Conservation (phyloP, 2,329 filamentous ascomycete genomes). For the Emergomyces orientalis region DNA sequence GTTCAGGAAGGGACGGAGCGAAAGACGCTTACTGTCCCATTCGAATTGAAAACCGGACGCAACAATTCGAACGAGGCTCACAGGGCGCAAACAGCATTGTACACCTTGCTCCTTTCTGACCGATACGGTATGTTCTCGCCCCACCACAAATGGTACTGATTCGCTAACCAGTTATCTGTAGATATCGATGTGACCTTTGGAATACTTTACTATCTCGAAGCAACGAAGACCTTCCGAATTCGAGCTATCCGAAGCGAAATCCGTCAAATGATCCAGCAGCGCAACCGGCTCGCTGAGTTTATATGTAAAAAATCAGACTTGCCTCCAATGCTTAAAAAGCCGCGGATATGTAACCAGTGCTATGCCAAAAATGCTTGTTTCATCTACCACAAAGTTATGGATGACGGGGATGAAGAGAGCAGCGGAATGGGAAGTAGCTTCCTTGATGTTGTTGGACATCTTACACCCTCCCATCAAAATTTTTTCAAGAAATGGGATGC, state of each 20-base stretch:
- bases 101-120: conserved; percentile 85
- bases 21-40: conserved; percentile 71
- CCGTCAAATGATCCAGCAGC: conserved; percentile 91
- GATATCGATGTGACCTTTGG: conserved; percentile 86
- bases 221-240: conserved; percentile 73
- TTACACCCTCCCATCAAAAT: conserved; percentile 62
- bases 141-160: background rate
- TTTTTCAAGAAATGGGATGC: conserved; percentile 96
- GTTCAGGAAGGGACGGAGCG: conserved; percentile 61
- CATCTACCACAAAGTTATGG: conserved; percentile 82
- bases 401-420: conserved; percentile 69
- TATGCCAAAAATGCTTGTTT: conserved; percentile 90
- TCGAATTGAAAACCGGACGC: conserved; percentile 92
- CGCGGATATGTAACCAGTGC: conserved; percentile 73
- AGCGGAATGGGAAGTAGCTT: conserved; percentile 78
- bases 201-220: conserved; percentile 91
- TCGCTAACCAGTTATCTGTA: conserved; percentile 20
- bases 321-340: conserved; percentile 75
- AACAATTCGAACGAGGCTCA: conserved; percentile 69
- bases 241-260: conserved; percentile 79
- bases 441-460: conserved; percentile 65
- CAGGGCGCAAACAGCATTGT: conserved; percentile 86
- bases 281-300: conserved; percentile 79
- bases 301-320: conserved; percentile 73
- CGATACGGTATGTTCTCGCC: conserved; percentile 54